Base-by-base conservation (phyloP, 768 basidiomycete species). In the Mycena crocata region DNA sequence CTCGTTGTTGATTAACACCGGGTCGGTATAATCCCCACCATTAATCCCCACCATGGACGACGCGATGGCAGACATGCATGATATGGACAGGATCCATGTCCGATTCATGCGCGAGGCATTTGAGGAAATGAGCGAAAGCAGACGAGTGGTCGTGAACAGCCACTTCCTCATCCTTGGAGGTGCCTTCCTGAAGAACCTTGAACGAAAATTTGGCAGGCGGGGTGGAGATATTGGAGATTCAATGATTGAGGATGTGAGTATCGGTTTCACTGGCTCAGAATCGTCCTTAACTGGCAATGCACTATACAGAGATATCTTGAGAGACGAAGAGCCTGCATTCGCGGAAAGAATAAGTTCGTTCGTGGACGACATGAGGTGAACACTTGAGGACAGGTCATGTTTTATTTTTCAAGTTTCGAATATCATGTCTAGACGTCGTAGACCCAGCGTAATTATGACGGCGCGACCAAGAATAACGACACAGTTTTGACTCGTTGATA, bases 11-110 rank as follows among this genome's bases (percentile, higher is more conserved):
- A 98, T 88, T 39, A 87, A 62, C 23, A 94, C 87, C 0, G 94
- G 92, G 31, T 87, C 83, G n/a, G 80, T 80, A 70, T 91, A 93
- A 48, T 89, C 86, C 3, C 95, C n/a, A n/a, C n/a, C n/a, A n/a
- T n/a, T n/a, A n/a, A n/a, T n/a, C n/a, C n/a, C n/a, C 95, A 4
- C 96, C 96, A 70, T 97, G 96, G 1, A 98, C 96, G 45, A 96
- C 90, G 39, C 90, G 86, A 74, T 93, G 92, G 69, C 90, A 90
- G 23, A 92, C 81, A 63, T 87, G 80, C 8, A 73, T 76, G 66
- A 94, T 86, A 6, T 81, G 69, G 23, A 73, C 71, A 5, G 72
- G 70, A 60, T 87, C 82, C 44, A 89, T 80, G 46, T 78, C 77
- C 1, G 79, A 77, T 24, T 84, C 81, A 8, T 73, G 54, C 60